Conservation (phyloP, 345 rosid species). For the Acer negundo region DNA sequence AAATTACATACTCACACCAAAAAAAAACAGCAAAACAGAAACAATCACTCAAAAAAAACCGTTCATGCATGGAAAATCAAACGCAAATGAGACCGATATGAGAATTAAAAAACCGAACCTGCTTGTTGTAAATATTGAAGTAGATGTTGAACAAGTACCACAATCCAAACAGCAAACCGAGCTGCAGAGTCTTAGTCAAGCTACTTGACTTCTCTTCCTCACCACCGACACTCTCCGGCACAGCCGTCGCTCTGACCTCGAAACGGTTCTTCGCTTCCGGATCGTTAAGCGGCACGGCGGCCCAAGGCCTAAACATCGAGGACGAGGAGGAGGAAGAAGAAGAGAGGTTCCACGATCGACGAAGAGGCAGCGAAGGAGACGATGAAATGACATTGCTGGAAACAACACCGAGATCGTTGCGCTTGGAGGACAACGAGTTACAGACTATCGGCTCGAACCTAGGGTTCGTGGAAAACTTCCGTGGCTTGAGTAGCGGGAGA, state of each 20-base stretch:
- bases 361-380: slow-evolving; percentile 37
- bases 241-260: slow-evolving; percentile 56
- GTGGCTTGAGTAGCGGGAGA: slow-evolving; percentile 38
- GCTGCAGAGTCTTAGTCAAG: slow-evolving; percentile 52
- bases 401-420: slow-evolving; percentile 29
- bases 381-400: slow-evolving; percentile 47
- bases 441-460: slow-evolving; percentile 43
- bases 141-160: slow-evolving; percentile 96
- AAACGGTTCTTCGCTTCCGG: slow-evolving; percentile 36
- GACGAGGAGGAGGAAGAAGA: slow-evolving; percentile 29
- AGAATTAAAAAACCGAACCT: slow-evolving; percentile 45
- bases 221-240: slow-evolving; percentile 60
- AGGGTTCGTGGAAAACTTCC: slow-evolving; percentile 14
- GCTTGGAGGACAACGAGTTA: slow-evolving; percentile 20
- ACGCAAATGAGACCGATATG: neutral
- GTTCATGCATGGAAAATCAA: neutral
- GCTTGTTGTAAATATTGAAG: slow-evolving; percentile 99
- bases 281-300: slow-evolving; percentile 41
- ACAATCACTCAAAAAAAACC: too few relatives aligned
- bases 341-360: slow-evolving; percentile 61
- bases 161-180: slow-evolving; percentile 75
- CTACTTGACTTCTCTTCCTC: slow-evolving; percentile 42
- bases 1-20: neutral
- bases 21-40: neutral
- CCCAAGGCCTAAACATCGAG: slow-evolving; percentile 60